phyloP scores from a whole-genome alignment of 2,329 filamentous ascomycete species.

The Aspergillus sp. region DNA sequence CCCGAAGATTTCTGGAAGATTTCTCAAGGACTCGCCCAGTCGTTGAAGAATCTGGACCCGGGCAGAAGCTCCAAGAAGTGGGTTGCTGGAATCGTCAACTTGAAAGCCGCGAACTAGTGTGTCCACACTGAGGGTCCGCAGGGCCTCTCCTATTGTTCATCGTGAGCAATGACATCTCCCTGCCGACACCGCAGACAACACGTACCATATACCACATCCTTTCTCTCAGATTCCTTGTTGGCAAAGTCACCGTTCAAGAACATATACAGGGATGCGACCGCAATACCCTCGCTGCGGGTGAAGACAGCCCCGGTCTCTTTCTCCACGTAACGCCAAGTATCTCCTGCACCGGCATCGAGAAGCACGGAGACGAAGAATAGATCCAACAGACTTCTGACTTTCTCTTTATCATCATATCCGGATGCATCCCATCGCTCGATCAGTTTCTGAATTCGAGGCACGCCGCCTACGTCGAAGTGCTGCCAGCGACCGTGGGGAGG shows the following conservation, averaged over 20 bases:
- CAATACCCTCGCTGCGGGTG: slow-evolving; percentile 54
- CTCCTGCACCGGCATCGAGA: slow-evolving; percentile 58
- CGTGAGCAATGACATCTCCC: not conserved
- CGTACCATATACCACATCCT: slow-evolving; percentile 15
- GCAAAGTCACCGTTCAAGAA: slow-evolving; percentile 48
- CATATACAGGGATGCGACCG: slow-evolving; percentile 55
- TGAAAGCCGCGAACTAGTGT: slow-evolving; percentile 48
- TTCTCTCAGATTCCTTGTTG: not conserved
- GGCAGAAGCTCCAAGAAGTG: slow-evolving; percentile 50
- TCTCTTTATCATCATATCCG: slow-evolving; percentile 48
- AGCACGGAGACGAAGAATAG: slow-evolving; percentile 64
- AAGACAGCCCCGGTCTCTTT: slow-evolving; percentile 33
- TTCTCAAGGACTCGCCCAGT: slow-evolving; percentile 47
- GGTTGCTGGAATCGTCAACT: slow-evolving; percentile 44
- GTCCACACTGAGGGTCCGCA: slow-evolving; percentile 34
- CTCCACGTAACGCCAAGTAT: slow-evolving; percentile 53
- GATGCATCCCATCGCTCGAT: slow-evolving; percentile 50
- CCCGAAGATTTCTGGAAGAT: slow-evolving; percentile 46
- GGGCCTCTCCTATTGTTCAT: slow-evolving; percentile 8
- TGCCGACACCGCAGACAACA: not conserved
- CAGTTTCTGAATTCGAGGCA: slow-evolving; percentile 52
- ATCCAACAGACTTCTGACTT: slow-evolving; percentile 59
- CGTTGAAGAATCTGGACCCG: slow-evolving; percentile 46
- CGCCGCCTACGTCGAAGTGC: slow-evolving; percentile 61
- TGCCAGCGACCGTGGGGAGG: slow-evolving; percentile 63